Evolutionary conservation across 139 green algal species (phyloP).

Genomic region (Desmodesmus armatus): DNA sequence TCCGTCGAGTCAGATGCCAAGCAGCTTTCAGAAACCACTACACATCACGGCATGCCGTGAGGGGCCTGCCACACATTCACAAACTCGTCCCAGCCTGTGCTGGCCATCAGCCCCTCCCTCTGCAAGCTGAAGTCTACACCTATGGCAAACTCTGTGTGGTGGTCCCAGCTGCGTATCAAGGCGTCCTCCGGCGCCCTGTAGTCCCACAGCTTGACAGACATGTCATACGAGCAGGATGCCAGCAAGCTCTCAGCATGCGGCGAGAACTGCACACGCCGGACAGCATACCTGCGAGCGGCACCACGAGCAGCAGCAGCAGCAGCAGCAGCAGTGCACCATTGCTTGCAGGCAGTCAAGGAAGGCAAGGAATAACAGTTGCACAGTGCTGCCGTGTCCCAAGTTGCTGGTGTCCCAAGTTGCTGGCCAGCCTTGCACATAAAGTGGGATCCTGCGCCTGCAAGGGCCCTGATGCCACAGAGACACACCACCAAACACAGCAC

Average conservation of each 20-base stretch:
- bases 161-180: conserved; percentile 81
- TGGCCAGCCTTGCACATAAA: too few relatives aligned
- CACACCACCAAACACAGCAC: too few relatives aligned
- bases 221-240: conserved; percentile 94
- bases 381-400: too few relatives aligned
- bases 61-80: conserved; percentile 71
- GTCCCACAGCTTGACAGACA: conserved; percentile 97
- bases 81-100: conserved; percentile 86
- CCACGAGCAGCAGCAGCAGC: background rate
- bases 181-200: conserved; percentile 74
- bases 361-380: background rate
- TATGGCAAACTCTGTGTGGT: conserved; percentile 93
- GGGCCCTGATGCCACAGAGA: too few relatives aligned
- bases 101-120: conserved; percentile 83
- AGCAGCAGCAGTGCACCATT: background rate
- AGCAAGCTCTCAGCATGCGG: conserved; percentile 87
- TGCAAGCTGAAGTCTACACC: conserved; percentile 92
- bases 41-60: conserved; percentile 25
- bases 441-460: too few relatives aligned
- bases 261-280: conserved; percentile 89
- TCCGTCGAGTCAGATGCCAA: background rate
- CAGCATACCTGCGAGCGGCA: conserved; percentile 79
- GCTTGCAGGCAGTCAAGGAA: background rate
- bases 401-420: too few relatives aligned
- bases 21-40: background rate